Base-by-base conservation (phyloP, 768 basidiomycete species). In the Dioszegia crocea region DNA sequence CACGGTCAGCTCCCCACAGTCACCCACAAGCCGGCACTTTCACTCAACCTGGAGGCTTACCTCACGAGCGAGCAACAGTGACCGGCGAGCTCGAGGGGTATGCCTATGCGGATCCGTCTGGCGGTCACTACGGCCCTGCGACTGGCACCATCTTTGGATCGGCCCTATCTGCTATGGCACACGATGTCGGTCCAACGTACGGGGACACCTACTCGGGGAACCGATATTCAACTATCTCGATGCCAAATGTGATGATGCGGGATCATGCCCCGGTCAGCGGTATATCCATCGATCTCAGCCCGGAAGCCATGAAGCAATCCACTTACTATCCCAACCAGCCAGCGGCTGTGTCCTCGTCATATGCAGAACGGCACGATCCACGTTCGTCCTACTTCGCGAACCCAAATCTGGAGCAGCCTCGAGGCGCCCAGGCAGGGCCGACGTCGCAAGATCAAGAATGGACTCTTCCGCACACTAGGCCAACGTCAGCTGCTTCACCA, bases 81-180 rank as follows among this genome's bases (percentile, higher is more conserved):
- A 11, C 33, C 19, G 23, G 33, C 4, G 26, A 19, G 24, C 38
- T 53, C 16, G 51, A 53, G 19, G 51, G 21, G 1, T 39, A 30
- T 3, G 27, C 51, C 3, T 40, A 53, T 26, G 38, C 51, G 23
- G 27, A 31, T 29, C 31, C 21, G 23, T 2, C 36, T 26, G 29
- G 14, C 17, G 12, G 12, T 14, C 51, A 16, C 16, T 53, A 53
- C 27, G 51, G 51, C 3, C 51, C 51, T 12, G 51, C 51, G 4
- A 40, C 36, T 4, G 51, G 51, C 4, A 40, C 51, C 2, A 53
- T 53, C 36, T 53, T 53, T 40, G 51, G 51, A 2, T 53, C 51
- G 5, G 51, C 51, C 16, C 38, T 53, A 5, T 40, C 51, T 24
- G 51, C 51, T 6, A 40, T 53, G 51, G 40, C 21, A 14, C 51